Evolutionary conservation across 805 yeast genomes (phyloP).

Genomic region (Candida saitoana): DNA sequence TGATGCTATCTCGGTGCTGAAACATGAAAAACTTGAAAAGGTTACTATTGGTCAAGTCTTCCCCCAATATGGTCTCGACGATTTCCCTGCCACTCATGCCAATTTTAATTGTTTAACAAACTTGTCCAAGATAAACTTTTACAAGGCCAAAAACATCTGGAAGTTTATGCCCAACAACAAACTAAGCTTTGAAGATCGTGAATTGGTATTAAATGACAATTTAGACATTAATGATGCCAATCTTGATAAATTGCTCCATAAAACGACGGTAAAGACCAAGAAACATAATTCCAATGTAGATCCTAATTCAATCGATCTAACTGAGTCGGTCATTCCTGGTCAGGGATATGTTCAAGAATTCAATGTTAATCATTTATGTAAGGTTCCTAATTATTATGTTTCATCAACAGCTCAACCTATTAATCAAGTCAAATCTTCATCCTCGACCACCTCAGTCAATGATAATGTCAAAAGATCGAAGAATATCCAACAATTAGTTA

Average conservation of each 20-base stretch:
- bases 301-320: slow-evolving; percentile 37
- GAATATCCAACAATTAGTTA: slow-evolving; percentile 31
- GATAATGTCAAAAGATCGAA: slow-evolving; percentile 27
- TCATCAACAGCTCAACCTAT: slow-evolving; percentile 25
- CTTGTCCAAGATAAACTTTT: slow-evolving; percentile 32
- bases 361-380: slow-evolving; percentile 36
- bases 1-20: background rate
- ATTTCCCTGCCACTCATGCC: slow-evolving; percentile 29
- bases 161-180: slow-evolving; percentile 24
- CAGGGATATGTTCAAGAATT: slow-evolving; percentile 43
- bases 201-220: slow-evolving; percentile 29
- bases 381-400: slow-evolving; percentile 40
- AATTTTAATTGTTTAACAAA: slow-evolving; percentile 32
- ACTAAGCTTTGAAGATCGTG: slow-evolving; percentile 32
- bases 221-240: slow-evolving; percentile 11
- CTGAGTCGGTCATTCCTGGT: slow-evolving; percentile 39
- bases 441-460: slow-evolving; percentile 14
- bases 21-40: slow-evolving; percentile 15
- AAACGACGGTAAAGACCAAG: slow-evolving; percentile 24
- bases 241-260: slow-evolving; percentile 8
- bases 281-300: slow-evolving; percentile 31
- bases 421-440: slow-evolving; percentile 10
- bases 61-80: slow-evolving; percentile 36
- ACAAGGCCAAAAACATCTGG: slow-evolving; percentile 20
- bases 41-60: slow-evolving; percentile 36